Evolutionary conservation across 2,329 filamentous ascomycete species (phyloP).

Genomic region (Arthrobotrys conoides): DNA sequence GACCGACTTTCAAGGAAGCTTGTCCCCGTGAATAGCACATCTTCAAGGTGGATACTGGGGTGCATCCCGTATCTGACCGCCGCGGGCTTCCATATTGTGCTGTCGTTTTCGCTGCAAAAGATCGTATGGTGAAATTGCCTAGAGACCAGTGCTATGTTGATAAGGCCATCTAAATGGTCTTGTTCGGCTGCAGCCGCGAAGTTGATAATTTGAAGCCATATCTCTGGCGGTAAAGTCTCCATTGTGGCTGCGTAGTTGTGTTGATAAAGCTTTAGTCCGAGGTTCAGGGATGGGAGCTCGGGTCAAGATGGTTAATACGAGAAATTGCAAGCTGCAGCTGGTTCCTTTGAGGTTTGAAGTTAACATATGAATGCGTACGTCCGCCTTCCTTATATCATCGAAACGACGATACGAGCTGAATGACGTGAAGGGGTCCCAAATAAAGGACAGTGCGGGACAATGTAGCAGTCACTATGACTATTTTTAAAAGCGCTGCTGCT

Average conservation of each 20-base stretch:
- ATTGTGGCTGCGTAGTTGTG: slow-evolving; percentile 23
- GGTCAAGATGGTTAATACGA: background rate
- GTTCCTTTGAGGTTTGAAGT: slow-evolving; percentile 2
- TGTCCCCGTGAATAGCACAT: slow-evolving; percentile 63
- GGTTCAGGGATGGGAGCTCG: slow-evolving; percentile 24
- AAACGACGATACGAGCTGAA: background rate
- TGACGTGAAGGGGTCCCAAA: slow-evolving; percentile 42
- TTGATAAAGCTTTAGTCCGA: slow-evolving; percentile 4
- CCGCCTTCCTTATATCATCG: slow-evolving; percentile 15
- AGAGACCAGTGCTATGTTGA: slow-evolving; percentile 62
- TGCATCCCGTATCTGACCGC: slow-evolving; percentile 63
- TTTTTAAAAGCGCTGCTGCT: slow-evolving; percentile 38
- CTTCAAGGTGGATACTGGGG: slow-evolving; percentile 62
- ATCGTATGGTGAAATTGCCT: slow-evolving; percentile 62
- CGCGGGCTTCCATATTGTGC: slow-evolving; percentile 62
- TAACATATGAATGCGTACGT: slow-evolving; percentile 4
- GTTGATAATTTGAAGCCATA: slow-evolving; percentile 60
- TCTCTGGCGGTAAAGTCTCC: slow-evolving; percentile 53
- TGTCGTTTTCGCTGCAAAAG: slow-evolving; percentile 64
- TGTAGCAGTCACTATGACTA: slow-evolving; percentile 53
- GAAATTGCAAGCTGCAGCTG: background rate
- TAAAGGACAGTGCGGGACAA: slow-evolving; percentile 42
- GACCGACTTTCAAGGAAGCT: slow-evolving; percentile 62
- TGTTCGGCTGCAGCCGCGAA: slow-evolving; percentile 39
- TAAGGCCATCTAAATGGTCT: slow-evolving; percentile 55